These are phyloP conservation scores for Austroboletus rostrupii DNA, from an alignment of 1,284 basidiomycete species.

Conservation along the genomic window DNA sequence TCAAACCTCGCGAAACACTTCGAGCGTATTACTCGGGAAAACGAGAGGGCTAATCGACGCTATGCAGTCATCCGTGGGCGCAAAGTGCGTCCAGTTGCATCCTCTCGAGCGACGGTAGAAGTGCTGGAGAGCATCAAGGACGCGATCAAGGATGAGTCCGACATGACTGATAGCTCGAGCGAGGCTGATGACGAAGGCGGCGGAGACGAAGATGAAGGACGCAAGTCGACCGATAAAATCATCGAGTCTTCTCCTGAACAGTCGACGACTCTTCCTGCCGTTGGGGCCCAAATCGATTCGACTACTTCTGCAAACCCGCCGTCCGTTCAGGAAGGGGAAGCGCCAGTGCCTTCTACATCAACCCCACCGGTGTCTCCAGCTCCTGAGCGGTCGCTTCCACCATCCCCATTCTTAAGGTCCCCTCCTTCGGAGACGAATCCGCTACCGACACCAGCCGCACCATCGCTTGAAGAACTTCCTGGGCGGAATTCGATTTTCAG, in stretches of 20 bases:
- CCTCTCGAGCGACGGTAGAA: slow-evolving; percentile 85
- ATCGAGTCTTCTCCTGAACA: slow-evolving; percentile 37
- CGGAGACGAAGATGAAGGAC: slow-evolving; percentile 55
- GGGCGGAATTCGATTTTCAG: slow-evolving; percentile 79
- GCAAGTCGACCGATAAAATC: slow-evolving; percentile 25
- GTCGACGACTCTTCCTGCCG: slow-evolving; percentile 27
- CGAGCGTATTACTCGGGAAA: slow-evolving; percentile 67
- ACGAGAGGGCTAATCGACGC: slow-evolving; percentile 61
- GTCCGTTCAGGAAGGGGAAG: slow-evolving; percentile 15
- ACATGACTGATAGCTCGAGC: slow-evolving; percentile 72
- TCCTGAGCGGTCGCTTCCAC: slow-evolving; percentile 39
- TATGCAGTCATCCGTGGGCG: slow-evolving; percentile 82
- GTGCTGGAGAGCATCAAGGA: slow-evolving; percentile 91
- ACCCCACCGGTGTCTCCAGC: slow-evolving; percentile 32
- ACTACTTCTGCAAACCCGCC: slow-evolving; percentile 7
- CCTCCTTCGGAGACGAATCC: slow-evolving; percentile 37
- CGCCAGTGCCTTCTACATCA: slow-evolving; percentile 15
- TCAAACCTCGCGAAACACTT: slow-evolving; percentile 75
- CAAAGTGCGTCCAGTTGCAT: slow-evolving; percentile 89
- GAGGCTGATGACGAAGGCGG: slow-evolving; percentile 88
- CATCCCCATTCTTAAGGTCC: slow-evolving; percentile 52
- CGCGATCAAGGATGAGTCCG: slow-evolving; percentile 86
- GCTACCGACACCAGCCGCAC: slow-evolving; percentile 49
- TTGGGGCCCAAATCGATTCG: slow-evolving; percentile 11
- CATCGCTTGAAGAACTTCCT: slow-evolving; percentile 51